phyloP scores from a whole-genome alignment of 345 rosid genomes.

The Eucalyptus sp. region DNA sequence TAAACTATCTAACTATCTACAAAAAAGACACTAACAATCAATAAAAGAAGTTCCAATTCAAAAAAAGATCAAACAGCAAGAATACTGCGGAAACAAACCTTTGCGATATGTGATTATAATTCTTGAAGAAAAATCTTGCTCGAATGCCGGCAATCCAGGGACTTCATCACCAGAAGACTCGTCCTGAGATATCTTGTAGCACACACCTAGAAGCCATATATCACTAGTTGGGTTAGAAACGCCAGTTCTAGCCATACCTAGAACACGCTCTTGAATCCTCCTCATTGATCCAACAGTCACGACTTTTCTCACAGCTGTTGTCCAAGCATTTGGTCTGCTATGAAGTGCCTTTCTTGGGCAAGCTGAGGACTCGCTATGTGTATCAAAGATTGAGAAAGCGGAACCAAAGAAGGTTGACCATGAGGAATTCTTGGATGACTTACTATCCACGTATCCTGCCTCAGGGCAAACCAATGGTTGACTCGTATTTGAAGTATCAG shows the following conservation, averaged over 20 bases:
- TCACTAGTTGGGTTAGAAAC: conserved; percentile 50
- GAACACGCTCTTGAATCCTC: conserved; percentile 76
- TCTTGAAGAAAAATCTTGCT: conserved; percentile 66
- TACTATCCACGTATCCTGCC: conserved; percentile 27
- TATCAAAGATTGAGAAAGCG: conserved; percentile 59
- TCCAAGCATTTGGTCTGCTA: conserved; percentile 46
- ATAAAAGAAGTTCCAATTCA: neutral
- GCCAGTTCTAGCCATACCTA: conserved; percentile 63
- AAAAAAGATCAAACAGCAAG: neutral
- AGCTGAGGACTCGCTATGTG: conserved; percentile 29
- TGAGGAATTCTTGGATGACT: conserved; percentile 25
- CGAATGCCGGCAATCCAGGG: conserved; percentile 43
- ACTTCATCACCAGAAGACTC: conserved; percentile 27
- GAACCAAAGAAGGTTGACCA: conserved; percentile 56
- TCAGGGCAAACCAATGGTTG: conserved; percentile 36
- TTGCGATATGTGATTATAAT: conserved; percentile 74
- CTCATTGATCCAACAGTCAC: conserved; percentile 73
- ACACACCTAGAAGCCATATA: conserved; percentile 77
- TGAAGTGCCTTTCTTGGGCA: conserved; percentile 27
- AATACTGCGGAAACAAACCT: conserved; percentile 30
- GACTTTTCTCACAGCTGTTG: conserved; percentile 52
- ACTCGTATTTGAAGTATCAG: conserved; percentile 19
- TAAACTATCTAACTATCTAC: neutral
- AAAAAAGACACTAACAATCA: neutral
- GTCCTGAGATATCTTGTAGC: conserved; percentile 45